Conservation (phyloP, 306 rosid genomes). For the Carpinus fangiana region DNA sequence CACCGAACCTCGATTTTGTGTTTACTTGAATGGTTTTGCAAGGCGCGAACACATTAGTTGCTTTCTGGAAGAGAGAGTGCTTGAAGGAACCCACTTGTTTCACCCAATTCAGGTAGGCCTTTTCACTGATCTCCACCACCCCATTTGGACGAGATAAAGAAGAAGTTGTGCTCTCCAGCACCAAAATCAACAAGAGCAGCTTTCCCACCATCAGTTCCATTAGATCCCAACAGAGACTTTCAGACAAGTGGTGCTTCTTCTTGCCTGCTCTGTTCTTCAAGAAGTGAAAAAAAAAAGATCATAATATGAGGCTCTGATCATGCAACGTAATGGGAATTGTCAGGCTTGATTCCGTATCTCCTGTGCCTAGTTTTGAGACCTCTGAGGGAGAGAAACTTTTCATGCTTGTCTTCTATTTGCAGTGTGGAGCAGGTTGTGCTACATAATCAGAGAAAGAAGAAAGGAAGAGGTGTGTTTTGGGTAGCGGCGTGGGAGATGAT, state of each 20-base stretch:
- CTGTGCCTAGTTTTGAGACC: too few species aligned
- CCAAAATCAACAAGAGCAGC: neutral
- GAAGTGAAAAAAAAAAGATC: neutral
- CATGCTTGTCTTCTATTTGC: neutral
- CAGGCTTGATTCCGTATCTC: neutral
- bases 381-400: neutral
- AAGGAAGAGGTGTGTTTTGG: slow-evolving; percentile 11
- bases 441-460: neutral
- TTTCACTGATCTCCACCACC: neutral
- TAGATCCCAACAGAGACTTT: neutral
- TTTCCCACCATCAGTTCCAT: neutral
- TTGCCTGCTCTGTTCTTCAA: neutral
- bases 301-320: neutral
- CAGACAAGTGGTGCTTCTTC: neutral
- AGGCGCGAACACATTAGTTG: slow-evolving; percentile 33
- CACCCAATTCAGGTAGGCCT: slow-evolving; percentile 30
- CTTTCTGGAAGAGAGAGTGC: slow-evolving; percentile 25
- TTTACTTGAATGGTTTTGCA: slow-evolving; percentile 25
- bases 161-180: neutral
- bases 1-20: slow-evolving; percentile 15
- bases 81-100: slow-evolving; percentile 26
- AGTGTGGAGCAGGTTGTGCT: neutral
- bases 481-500: neutral
- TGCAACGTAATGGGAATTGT: neutral
- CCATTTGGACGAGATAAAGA: neutral